Percentiles rank a stretch among this genome's conserved stretches.
These are phyloP conservation scores for Rhynchospora breviuscula DNA, from an alignment of 176 grass and related monocot genomes.

Conservation along the genomic window DNA sequence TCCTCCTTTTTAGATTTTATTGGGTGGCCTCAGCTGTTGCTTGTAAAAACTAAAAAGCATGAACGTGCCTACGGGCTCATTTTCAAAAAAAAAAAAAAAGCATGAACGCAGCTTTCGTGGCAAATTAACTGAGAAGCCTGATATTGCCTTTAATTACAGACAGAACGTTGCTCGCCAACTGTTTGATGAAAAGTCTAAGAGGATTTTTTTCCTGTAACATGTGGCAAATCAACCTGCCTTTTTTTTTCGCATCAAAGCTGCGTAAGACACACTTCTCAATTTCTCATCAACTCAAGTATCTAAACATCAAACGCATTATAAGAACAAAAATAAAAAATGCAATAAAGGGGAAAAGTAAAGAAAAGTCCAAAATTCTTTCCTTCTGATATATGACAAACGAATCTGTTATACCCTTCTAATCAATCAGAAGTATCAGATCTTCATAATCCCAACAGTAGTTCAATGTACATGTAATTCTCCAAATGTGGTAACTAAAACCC, in stretches of 20 bases:
- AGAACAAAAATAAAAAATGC: not conserved
- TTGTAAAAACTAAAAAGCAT: no score
- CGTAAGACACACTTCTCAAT: no score
- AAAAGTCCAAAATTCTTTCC: constrained; percentile 4
- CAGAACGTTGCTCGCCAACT: not conserved
- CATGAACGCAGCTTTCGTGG: not conserved
- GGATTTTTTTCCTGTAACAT: not conserved
- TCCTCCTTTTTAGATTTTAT: no score
- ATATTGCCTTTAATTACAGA: not conserved
- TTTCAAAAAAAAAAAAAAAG: no score
- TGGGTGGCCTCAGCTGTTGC: no score
- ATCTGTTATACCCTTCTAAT: not conserved
- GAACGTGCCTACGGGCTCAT: no score
- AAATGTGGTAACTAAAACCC: not conserved
- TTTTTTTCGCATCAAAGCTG: no score
- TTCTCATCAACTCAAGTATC: no score
- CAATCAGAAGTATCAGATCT: not conserved
- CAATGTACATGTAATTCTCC: not conserved
- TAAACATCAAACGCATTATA: not conserved
- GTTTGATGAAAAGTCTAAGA: not conserved
- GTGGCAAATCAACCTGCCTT: no score
- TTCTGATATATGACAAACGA: not conserved
- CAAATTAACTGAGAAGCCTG: not conserved
- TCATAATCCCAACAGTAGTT: not conserved
- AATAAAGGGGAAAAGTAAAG: not conserved